Base-by-base conservation (phyloP, 2,329 filamentous ascomycete genomes). In the Cordyceps javanica region DNA sequence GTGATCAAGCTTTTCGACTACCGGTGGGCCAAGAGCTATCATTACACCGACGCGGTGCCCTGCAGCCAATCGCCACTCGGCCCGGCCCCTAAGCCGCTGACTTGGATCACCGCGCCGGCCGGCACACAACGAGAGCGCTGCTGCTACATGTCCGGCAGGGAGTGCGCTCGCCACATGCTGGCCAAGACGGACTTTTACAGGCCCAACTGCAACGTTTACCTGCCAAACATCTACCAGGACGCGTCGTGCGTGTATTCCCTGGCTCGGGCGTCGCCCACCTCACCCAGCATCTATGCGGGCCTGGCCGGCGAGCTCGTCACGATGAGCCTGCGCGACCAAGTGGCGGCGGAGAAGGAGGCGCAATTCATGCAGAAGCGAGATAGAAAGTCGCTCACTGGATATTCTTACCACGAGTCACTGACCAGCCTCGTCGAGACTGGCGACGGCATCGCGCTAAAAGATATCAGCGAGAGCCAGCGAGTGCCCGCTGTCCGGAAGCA, bases 1-100 rank as follows among this genome's bases (percentile, higher is more conserved):
- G 66, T 69, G 7, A 55, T 79, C 60, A 76, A 77, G 60, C 62
- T 77, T 6, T 79, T 79, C 50, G 77, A 79, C 66, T 75, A 76
- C 53, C 75, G 77, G 16, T 77, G 75, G 75, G 60, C 70, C 0
- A 72, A 69, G n/a, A 48, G 57, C n/a, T 79, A 79, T 62, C 65
- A 72, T 55, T 71, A 78, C 64, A 76, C 74, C 3, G 67, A 72
- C 1, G 70, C 69, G 1, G 67, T 78, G 16, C 69, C 75, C 0
- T 79, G 77, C 62, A 63, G 68, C 23, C 57, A 26, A 23, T 58
- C 59, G 2, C 49, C 52, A 3, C 76, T 76, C 0, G 71, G 70
- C 38, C 75, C 75, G 8, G 45, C 3, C 70, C 75, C 1, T 65
- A 62, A 23, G 65, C 70, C 60, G 21, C 65, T 2, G 63, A 62